These are phyloP conservation scores for Yamadazyma endophytica DNA, from an alignment of 805 yeast genomes.

Conservation along the genomic window DNA sequence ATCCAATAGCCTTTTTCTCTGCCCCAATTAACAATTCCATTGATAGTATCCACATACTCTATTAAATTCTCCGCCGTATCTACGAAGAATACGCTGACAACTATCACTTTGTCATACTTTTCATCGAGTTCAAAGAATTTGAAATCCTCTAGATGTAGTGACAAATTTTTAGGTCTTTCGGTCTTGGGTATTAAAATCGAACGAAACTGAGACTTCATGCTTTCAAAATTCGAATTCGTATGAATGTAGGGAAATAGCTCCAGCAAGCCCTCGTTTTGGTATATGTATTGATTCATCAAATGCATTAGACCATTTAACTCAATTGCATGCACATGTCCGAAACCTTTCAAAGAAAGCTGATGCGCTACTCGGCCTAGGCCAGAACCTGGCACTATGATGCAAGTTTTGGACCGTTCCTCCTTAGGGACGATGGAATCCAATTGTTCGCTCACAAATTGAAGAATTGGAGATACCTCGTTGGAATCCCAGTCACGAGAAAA, in stretches of 20 bases:
- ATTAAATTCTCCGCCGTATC: conserved; percentile 90
- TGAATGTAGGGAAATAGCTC: conserved; percentile 50
- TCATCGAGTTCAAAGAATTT: conserved; percentile 38
- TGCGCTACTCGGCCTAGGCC: conserved; percentile 80
- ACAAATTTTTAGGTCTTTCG: conserved; percentile 44
- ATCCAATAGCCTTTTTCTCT: conserved; percentile 62
- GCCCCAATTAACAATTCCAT: conserved; percentile 14
- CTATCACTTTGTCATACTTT: conserved; percentile 43
- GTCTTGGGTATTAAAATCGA: conserved; percentile 23
- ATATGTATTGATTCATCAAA: conserved; percentile 58
- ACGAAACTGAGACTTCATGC: conserved; percentile 48
- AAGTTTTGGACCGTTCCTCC: conserved; percentile 32
- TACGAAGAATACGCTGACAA: conserved; percentile 72
- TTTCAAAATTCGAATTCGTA: conserved; percentile 62
- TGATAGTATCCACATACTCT: conserved; percentile 67
- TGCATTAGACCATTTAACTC: conserved; percentile 79
- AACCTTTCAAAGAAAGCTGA: conserved; percentile 45
- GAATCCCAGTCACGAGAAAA: conserved; percentile 76
- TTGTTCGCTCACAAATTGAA: conserved; percentile 46
- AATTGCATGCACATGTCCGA: conserved; percentile 58
- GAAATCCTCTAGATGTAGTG: conserved; percentile 60
- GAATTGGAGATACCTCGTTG: conserved; percentile 42
- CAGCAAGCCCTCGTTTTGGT: conserved; percentile 19
- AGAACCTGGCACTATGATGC: conserved; percentile 78
- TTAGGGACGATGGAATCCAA: conserved; percentile 29